Base-by-base conservation (phyloP, 2,329 filamentous ascomycete species). In the Sporothrix pseudoabietina region DNA sequence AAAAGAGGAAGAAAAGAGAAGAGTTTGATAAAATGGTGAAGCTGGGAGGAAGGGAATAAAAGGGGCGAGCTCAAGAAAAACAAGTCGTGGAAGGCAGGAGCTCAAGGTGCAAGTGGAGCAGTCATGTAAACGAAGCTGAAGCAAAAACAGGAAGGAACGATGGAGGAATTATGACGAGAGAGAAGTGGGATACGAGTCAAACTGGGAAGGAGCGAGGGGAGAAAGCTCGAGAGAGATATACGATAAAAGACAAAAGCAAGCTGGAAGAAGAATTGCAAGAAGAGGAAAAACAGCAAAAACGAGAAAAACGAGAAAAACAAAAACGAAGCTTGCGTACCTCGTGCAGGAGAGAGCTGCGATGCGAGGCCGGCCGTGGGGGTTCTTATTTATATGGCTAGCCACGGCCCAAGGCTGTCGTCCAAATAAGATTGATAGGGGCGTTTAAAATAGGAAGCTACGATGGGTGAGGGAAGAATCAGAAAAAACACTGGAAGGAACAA, bases 331-430 rank as follows among this genome's bases (percentile, higher is more conserved):
- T 52, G 44, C 30, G 65, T 12, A 32, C 65, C 14, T 52, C n/a
- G 14, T 49, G 44, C 61, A 47, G 61, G 61, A 47, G 22, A 30
- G 32, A 41, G 49, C 35, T 70, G 68, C 55, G 54, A 52, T 71
- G 55, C 69, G 35, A 30, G 55, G 39, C 55, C 70, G 35, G 71
- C n/a, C 71, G 71, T 72, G 71, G 59, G 61, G 71, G 71, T 44
- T 47, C 32, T 54, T 41, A 52, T 47, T 44, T 59, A 16, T 72
- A 26, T 72, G 71, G 71, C 57, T 68, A 61, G 59, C 71, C 71
- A 66, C 52, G 52, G 52, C 35, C 16, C 19, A 26, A 12, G n/a
- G 19, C n/a, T 57, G 71, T 32, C n/a, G 59, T 57, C 16, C 12
- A 30, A 49, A 55, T 39, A 61, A 9, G 65, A 19, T 68, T n/a